These are phyloP conservation scores for Endotrypanum monterogeii DNA, from an alignment of 208 protist species.

Conservation along the genomic window DNA sequence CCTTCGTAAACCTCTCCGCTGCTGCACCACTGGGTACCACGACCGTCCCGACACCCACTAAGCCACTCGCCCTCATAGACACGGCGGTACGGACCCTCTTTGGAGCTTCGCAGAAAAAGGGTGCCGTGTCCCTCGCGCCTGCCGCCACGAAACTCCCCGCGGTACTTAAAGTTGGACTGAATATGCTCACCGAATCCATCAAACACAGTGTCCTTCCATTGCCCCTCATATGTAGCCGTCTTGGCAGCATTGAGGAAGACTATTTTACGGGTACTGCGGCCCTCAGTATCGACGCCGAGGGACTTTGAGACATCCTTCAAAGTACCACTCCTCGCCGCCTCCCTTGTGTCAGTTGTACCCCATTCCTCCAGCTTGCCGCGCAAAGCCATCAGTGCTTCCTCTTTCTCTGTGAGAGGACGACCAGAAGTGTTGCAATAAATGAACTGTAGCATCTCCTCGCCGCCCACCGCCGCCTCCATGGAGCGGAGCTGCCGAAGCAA, in stretches of 20 bases:
- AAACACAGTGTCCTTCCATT: slow-evolving; percentile 84
- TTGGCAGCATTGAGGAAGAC: slow-evolving; percentile 87
- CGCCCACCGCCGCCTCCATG: slow-evolving; percentile 64
- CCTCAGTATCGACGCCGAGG: slow-evolving; percentile 18
- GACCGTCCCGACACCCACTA: slow-evolving; percentile 75
- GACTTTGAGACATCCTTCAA: background rate
- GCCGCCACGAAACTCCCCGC: slow-evolving; percentile 79
- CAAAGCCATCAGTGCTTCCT: slow-evolving; percentile 76
- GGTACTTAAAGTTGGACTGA: slow-evolving; percentile 74
- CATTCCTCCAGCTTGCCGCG: slow-evolving; percentile 49
- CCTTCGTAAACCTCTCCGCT: slow-evolving; percentile 92
- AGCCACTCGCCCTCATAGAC: slow-evolving; percentile 91
- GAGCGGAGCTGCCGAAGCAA: slow-evolving; percentile 64
- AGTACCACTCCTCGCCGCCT: background rate
- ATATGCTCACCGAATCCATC: slow-evolving; percentile 88
- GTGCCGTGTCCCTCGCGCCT: slow-evolving; percentile 82
- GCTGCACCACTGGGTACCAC: slow-evolving; percentile 78
- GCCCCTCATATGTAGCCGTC: slow-evolving; percentile 86
- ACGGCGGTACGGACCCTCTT: slow-evolving; percentile 58
- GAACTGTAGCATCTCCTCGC: slow-evolving; percentile 47
- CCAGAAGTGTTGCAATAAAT: slow-evolving; percentile 51
- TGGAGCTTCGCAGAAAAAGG: slow-evolving; percentile 70
- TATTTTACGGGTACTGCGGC: slow-evolving; percentile 46
- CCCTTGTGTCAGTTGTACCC: background rate
- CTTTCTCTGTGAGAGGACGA: slow-evolving; percentile 83